A percentile compares a stretch with the other conserved stretches of the same genome.
Conservation (phyloP, 768 basidiomycete genomes). For the Trametes elegans region DNA sequence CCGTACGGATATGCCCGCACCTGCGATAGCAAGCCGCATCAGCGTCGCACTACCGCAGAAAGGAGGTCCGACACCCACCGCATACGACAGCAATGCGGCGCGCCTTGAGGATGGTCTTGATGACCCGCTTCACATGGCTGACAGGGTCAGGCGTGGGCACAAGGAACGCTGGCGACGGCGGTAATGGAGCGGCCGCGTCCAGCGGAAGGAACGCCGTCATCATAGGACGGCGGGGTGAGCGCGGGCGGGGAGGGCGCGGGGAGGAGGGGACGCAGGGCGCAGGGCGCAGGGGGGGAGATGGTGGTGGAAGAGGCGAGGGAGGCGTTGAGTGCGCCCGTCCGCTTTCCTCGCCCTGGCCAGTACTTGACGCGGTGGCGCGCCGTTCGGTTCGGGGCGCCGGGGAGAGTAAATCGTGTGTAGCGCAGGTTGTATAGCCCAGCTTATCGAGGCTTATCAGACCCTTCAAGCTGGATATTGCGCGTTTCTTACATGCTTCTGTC, state of each 20-base stretch:
- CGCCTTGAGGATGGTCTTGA: slow-evolving; percentile 73
- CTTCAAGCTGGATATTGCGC: not conserved
- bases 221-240: not conserved
- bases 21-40: slow-evolving; percentile 35
- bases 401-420: not conserved
- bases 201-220: slow-evolving; percentile 72
- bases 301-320: slow-evolving; percentile 2
- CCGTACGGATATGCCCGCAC: slow-evolving; percentile 85
- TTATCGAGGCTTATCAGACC: not conserved
- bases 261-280: not conserved
- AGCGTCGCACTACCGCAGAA: not conserved
- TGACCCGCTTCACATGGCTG: slow-evolving; percentile 49
- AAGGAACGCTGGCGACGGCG: slow-evolving; percentile 57
- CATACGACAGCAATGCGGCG: slow-evolving; percentile 84
- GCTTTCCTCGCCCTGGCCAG: slow-evolving; percentile 11
- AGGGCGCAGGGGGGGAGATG: slow-evolving; percentile 9
- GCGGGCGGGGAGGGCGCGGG: slow-evolving; percentile 10
- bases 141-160: slow-evolving; percentile 42
- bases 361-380: slow-evolving; percentile 19
- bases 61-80: slow-evolving; percentile 47
- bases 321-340: slow-evolving; percentile 14
- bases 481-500: not conserved
- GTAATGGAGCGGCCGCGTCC: slow-evolving; percentile 43
- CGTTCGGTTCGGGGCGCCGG: slow-evolving; percentile 12
- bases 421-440: not conserved